A percentile compares a stretch with the other conserved stretches of the same genome.
phyloP scores from a whole-genome alignment of 2,329 filamentous ascomycete species.

The Plenodomus biglobosus region DNA sequence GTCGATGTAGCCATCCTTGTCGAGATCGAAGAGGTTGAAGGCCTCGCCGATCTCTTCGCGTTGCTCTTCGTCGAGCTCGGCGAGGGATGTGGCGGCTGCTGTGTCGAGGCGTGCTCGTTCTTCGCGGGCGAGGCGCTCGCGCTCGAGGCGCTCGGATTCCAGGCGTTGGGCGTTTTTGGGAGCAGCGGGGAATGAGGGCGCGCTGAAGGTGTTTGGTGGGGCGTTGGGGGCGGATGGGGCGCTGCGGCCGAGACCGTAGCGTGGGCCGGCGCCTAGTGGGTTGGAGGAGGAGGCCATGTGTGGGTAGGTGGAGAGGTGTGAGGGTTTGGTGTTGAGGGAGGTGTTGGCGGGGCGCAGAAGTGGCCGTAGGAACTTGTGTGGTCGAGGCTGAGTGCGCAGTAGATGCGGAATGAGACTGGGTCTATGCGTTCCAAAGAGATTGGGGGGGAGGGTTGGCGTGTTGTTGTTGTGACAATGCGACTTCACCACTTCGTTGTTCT shows the following conservation, averaged over 20 bases:
- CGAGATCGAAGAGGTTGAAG: constrained; percentile 95
- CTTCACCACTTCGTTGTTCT: constrained; percentile 1
- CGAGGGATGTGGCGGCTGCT: constrained; percentile 53
- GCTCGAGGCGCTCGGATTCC: constrained; percentile 46
- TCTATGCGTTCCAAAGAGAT: background rate
- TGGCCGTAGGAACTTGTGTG: constrained; percentile 4
- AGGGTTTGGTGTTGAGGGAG: constrained; percentile 1
- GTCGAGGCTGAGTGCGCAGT: background rate
- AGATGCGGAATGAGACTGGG: background rate
- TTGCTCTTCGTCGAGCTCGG: constrained; percentile 78
- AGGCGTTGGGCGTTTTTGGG: constrained; percentile 46
- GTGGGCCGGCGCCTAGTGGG: constrained; percentile 58
- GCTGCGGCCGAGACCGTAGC: constrained; percentile 53
- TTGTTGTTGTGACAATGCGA: constrained; percentile 7
- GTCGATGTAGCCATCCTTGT: constrained; percentile 91
- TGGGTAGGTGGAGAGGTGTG: constrained; percentile 4
- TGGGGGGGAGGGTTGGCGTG: background rate
- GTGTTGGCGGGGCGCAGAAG: constrained; percentile 6
- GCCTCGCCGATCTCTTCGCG: constrained; percentile 92
- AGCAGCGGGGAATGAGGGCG: constrained; percentile 46
- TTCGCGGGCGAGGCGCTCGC: constrained; percentile 46
- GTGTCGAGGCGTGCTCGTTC: constrained; percentile 44
- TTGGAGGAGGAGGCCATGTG: constrained; percentile 56
- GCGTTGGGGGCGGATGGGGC: constrained; percentile 7
- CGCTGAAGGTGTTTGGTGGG: constrained; percentile 31